These are phyloP conservation scores for Calendula officinalis DNA, from an alignment of 129 eudicot genomes.

Conservation along the genomic window DNA sequence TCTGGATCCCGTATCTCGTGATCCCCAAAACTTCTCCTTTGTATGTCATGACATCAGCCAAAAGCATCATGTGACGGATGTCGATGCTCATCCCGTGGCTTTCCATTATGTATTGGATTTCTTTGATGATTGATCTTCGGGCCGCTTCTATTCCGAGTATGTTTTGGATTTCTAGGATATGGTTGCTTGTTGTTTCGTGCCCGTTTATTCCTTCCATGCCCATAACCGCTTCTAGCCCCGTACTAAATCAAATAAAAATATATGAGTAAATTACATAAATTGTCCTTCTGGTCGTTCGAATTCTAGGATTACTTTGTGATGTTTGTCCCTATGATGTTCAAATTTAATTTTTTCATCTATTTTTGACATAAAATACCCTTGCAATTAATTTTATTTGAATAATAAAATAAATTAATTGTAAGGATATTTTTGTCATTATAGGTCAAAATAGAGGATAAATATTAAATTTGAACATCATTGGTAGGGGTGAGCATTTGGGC, in stretches of 20 bases:
- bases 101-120: conserved; percentile 70
- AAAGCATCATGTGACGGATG: conserved; percentile 92
- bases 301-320: no score
- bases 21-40: conserved; percentile 95
- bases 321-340: no score
- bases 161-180: conserved; percentile 62
- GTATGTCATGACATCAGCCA: conserved; percentile 90
- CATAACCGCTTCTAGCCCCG: conserved; percentile 78
- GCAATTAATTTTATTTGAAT: no score
- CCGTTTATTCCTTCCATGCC: conserved; percentile 85
- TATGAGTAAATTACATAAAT: conserved; percentile 2
- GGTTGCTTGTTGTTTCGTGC: conserved; percentile 61
- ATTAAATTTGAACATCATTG: no score
- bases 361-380: no score
- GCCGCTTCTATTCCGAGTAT: conserved; percentile 97
- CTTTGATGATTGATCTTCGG: conserved; percentile 59
- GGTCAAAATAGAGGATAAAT: no score
- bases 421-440: not conserved
- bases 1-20: conserved; percentile 77
- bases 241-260: conserved; percentile 40
- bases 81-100: conserved; percentile 85
- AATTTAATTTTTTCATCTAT: no score
- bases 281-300: no score
- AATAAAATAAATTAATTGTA: not conserved
- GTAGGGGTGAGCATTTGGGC: no score